Conservation (phyloP, 371 early-diverging fungal genomes). For the Batkoa obscura region DNA sequence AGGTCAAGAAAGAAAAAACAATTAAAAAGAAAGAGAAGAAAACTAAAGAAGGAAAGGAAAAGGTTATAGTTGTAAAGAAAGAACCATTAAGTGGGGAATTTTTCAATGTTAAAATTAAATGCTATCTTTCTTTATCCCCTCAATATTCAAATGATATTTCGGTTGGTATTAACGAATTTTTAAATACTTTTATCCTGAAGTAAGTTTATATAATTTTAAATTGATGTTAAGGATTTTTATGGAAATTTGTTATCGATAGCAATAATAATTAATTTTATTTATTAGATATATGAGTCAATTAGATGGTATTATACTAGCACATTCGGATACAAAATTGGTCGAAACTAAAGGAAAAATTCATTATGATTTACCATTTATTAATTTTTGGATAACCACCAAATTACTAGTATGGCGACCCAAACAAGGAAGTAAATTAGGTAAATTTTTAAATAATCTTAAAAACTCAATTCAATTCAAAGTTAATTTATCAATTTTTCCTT, state of each 20-base stretch:
- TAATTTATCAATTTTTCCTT: not conserved
- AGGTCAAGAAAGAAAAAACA: not conserved
- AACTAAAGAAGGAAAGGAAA: not conserved
- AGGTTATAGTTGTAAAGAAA: not conserved
- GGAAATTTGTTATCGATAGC: not conserved
- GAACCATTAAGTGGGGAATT: not conserved
- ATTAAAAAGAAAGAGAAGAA: not conserved
- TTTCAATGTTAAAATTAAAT: not conserved
- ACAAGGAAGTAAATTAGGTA: conserved; percentile 44
- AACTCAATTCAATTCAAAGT: too few relatives aligned
- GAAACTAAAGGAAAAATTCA: conserved; percentile 43
- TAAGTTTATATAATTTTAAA: conserved; percentile 12
- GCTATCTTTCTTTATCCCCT: conserved; percentile 30
- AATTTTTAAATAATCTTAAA: not conserved
- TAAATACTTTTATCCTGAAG: conserved; percentile 76
- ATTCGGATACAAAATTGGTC: conserved; percentile 38
- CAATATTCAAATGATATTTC: conserved; percentile 37
- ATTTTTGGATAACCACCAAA: conserved; percentile 47
- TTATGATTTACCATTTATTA: conserved; percentile 66
- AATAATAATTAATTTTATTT: not conserved
- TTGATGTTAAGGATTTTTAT: not conserved
- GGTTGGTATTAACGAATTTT: conserved; percentile 56
- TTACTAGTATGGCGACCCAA: conserved; percentile 69
- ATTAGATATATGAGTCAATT: conserved; percentile 62
- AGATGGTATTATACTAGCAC: conserved; percentile 72